phyloP scores from a whole-genome alignment of 768 basidiomycete genomes.

The Leucosporidium yakuticum region DNA sequence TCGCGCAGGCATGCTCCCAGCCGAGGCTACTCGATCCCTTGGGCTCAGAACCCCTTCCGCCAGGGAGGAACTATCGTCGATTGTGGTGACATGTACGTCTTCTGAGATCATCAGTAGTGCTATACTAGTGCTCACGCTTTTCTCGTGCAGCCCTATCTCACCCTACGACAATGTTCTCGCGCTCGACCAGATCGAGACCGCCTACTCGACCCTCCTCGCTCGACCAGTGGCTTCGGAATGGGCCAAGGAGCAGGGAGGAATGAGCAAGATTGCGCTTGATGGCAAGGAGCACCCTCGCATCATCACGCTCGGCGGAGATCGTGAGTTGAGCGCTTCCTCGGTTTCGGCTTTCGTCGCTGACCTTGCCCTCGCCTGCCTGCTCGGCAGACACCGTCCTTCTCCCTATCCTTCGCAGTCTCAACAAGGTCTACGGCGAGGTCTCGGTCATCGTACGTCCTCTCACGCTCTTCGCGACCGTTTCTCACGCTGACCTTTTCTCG shows the following conservation, averaged over 20 bases:
- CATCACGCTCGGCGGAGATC: conserved; percentile 78
- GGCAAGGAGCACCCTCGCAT: conserved; percentile 66
- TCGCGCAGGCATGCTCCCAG: conserved; percentile 51
- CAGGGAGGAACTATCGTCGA: conserved; percentile 50
- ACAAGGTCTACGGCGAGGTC: conserved; percentile 32
- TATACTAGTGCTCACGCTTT: too few relatives aligned
- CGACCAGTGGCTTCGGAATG: conserved; percentile 44
- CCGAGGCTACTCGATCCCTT: conserved; percentile 17
- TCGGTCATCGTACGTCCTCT: conserved; percentile 22
- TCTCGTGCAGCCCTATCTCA: conserved; percentile 56
- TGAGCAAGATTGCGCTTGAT: conserved; percentile 43
- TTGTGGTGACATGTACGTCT: conserved; percentile 64
- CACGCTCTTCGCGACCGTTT: neutral
- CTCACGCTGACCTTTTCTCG: too few relatives aligned
- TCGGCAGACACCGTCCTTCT: conserved; percentile 19
- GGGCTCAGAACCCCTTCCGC: conserved; percentile 40
- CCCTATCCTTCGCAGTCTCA: conserved; percentile 28
- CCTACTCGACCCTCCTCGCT: conserved; percentile 68
- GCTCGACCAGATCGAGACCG: conserved; percentile 78
- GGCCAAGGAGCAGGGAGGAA: conserved; percentile 35
- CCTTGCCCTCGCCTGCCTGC: neutral
- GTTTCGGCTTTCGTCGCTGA: too few relatives aligned
- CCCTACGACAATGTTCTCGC: conserved; percentile 79
- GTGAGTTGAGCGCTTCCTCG: neutral
- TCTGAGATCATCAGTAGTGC: too few relatives aligned